These are phyloP conservation scores for Podaxis sp. DNA, from an alignment of 768 basidiomycete genomes.

Conservation along the genomic window DNA sequence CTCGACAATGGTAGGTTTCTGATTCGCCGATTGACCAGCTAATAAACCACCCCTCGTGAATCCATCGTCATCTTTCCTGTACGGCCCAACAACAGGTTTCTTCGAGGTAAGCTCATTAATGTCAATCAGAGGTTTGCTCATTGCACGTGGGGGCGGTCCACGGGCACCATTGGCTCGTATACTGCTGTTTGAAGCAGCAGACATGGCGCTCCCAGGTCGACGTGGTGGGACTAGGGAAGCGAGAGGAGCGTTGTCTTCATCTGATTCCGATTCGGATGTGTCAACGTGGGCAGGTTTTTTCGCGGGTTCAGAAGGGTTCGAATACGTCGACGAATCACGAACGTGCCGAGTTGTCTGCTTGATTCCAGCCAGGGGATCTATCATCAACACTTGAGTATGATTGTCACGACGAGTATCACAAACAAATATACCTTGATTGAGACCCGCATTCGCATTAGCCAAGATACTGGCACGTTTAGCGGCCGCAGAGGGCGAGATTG, in stretches of 20 bases:
- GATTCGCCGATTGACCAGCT: not conserved
- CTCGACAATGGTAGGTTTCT: conserved; percentile 15
- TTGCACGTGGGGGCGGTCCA: conserved; percentile 11
- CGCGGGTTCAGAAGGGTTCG: conserved; percentile 19
- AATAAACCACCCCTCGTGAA: conserved; percentile 4
- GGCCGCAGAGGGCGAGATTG: conserved; percentile 48
- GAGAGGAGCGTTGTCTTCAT: conserved; percentile 61
- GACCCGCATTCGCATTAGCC: conserved; percentile 29
- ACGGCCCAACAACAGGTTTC: conserved; percentile 10
- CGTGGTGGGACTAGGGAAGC: conserved; percentile 58
- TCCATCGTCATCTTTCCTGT: not conserved
- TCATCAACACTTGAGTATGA: not conserved
- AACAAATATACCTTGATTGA: conserved; percentile 27
- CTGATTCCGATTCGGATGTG: conserved; percentile 28
- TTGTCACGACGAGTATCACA: not conserved
- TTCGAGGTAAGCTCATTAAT: conserved; percentile 40
- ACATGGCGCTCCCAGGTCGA: conserved; percentile 64
- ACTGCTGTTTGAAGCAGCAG: conserved; percentile 33
- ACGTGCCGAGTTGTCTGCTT: conserved; percentile 24
- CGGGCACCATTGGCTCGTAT: conserved; percentile 24
- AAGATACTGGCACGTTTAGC: conserved; percentile 48
- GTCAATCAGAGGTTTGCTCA: conserved; percentile 48
- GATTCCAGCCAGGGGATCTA: conserved; percentile 14
- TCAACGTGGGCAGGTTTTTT: not conserved
- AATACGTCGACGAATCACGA: conserved; percentile 26